These are phyloP conservation scores for Podila clonocystis DNA, from an alignment of 192 early-diverging fungal species.

Conservation along the genomic window DNA sequence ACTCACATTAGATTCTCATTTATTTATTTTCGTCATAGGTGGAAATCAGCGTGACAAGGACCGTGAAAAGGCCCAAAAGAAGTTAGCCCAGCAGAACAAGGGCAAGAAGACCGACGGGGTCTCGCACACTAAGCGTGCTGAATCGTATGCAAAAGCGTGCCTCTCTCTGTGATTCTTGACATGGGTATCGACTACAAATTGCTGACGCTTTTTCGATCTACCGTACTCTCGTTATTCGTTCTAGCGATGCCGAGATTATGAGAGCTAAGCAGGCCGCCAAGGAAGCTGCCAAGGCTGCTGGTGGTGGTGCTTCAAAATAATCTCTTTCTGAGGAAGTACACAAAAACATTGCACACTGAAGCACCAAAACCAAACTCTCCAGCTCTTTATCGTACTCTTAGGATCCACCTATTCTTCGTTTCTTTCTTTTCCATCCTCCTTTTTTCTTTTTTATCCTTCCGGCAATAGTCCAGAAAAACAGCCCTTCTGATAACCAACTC, in stretches of 20 bases:
- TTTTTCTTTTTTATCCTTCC: too few species aligned
- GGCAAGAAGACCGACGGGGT: conserved; percentile 32
- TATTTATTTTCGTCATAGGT: conserved; percentile 1
- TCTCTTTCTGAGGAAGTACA: too few species aligned
- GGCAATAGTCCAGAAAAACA: too few species aligned
- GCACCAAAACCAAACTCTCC: too few species aligned
- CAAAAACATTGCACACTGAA: too few species aligned
- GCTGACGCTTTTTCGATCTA: too few species aligned
- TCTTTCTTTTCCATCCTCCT: too few species aligned
- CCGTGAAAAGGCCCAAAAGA: conserved; percentile 50
- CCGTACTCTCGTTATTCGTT: neutral
- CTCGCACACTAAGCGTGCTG: conserved; percentile 34
- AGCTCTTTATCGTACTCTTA: too few species aligned
- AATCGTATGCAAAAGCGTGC: conserved; percentile 11
- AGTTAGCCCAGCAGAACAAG: conserved; percentile 35
- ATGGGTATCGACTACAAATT: too few species aligned
- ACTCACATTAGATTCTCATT: too few species aligned
- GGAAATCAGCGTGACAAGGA: conserved; percentile 50
- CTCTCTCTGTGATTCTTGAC: neutral
- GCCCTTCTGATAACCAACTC: too few species aligned
- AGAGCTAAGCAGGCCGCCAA: conserved; percentile 1
- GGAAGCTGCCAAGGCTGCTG: neutral
- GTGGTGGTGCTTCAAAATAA: neutral
- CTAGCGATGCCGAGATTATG: neutral
- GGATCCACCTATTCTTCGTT: too few species aligned